phyloP scores from a whole-genome alignment of 2,329 filamentous ascomycete genomes.

The Hansfordia pulvinata region DNA sequence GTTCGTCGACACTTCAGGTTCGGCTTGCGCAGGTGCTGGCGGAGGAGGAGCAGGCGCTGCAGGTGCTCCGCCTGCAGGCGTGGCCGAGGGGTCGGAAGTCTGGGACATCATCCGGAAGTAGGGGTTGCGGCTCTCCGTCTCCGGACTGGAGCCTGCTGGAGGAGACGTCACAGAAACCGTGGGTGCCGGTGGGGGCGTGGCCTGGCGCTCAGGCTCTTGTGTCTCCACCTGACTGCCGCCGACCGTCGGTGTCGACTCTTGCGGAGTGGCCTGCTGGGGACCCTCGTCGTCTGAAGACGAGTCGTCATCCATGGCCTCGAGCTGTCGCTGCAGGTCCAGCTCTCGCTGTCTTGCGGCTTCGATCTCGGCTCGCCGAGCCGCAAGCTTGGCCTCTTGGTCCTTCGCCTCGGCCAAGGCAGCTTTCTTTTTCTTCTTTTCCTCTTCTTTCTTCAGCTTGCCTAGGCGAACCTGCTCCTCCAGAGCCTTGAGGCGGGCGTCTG shows the following conservation, averaged over 20 bases:
- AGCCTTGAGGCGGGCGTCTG: slow-evolving; percentile 70
- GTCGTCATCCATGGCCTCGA: slow-evolving; percentile 62
- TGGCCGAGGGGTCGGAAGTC: slow-evolving; percentile 38
- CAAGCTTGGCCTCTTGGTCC: slow-evolving; percentile 75
- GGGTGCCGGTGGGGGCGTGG: slow-evolving; percentile 34
- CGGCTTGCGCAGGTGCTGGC: slow-evolving; percentile 22
- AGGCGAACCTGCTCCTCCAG: slow-evolving; percentile 89
- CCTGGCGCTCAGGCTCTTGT: slow-evolving; percentile 39
- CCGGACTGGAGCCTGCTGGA: slow-evolving; percentile 27
- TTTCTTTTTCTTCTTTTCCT: slow-evolving; percentile 88
- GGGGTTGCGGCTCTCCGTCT: slow-evolving; percentile 80
- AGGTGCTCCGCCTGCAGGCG: slow-evolving; percentile 23
- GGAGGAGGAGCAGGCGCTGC: slow-evolving; percentile 28
- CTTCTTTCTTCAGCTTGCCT: slow-evolving; percentile 89
- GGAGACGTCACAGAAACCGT: slow-evolving; percentile 38
- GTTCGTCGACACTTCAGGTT: slow-evolving; percentile 65
- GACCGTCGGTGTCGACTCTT: slow-evolving; percentile 43
- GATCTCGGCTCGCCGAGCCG: slow-evolving; percentile 77
- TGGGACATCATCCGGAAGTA: slow-evolving; percentile 86
- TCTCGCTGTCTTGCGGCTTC: slow-evolving; percentile 85
- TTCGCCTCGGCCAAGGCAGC: slow-evolving; percentile 75
- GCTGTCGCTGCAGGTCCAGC: slow-evolving; percentile 74
- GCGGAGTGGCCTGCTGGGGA: slow-evolving; percentile 52
- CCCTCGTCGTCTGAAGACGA: slow-evolving; percentile 74
- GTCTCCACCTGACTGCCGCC: slow-evolving; percentile 35